These are phyloP conservation scores for Haematococcus lacustris DNA, from an alignment of 139 green algal genomes.

Conservation along the genomic window DNA sequence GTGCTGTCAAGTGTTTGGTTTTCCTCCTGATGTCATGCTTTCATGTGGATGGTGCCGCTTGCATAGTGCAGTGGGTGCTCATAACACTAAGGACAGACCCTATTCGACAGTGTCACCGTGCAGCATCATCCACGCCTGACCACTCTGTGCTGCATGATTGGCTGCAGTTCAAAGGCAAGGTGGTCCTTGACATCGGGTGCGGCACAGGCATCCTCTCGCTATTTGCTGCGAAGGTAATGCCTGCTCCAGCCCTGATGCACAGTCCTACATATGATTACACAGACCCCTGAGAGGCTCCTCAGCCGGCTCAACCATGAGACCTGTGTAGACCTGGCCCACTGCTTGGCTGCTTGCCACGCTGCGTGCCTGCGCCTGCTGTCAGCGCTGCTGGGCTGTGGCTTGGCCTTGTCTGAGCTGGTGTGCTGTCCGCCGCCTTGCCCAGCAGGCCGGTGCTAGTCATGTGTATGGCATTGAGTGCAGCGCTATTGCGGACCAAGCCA, in stretches of 20 bases:
- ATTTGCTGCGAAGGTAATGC: conserved; percentile 83
- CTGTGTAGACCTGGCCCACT: too few species aligned
- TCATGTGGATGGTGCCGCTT: neutral
- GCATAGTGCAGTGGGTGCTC: too few species aligned
- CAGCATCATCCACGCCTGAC: conserved; percentile 82
- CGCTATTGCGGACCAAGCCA: conserved; percentile 78
- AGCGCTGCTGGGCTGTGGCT: too few species aligned
- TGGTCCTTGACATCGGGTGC: conserved; percentile 89
- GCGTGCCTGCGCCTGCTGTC: too few species aligned
- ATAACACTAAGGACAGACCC: too few species aligned
- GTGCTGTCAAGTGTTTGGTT: neutral
- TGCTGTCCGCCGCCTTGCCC: too few species aligned
- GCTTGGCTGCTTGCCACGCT: too few species aligned
- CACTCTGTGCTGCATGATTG: conserved; percentile 69
- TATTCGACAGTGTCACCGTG: conserved; percentile 32
- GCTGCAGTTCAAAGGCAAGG: conserved; percentile 60
- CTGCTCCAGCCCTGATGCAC: too few species aligned
- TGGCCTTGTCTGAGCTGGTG: too few species aligned
- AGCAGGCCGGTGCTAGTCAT: conserved; percentile 75
- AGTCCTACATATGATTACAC: too few species aligned
- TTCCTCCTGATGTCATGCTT: neutral
- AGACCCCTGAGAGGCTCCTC: too few species aligned
- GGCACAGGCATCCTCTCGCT: conserved; percentile 92
- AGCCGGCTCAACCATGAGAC: too few species aligned
- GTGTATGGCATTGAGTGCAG: conserved; percentile 90